Percentiles rank a stretch among this genome's conserved stretches.
These are phyloP conservation scores for Wallacemonas sp. DNA, from an alignment of 208 protist genomes.

Conservation along the genomic window DNA sequence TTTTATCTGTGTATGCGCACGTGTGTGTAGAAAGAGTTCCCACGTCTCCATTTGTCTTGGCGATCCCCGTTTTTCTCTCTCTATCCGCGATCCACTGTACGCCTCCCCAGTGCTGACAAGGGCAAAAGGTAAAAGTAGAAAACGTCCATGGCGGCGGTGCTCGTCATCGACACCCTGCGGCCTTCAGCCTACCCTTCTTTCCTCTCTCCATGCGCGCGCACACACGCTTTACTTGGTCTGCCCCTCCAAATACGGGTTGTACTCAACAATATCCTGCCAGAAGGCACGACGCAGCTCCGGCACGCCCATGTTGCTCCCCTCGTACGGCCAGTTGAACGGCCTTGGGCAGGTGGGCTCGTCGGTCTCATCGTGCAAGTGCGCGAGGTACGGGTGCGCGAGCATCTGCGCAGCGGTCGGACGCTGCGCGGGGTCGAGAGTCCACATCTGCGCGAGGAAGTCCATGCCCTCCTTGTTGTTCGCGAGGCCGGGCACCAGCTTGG, in stretches of 20 bases:
- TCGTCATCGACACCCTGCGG: too few species aligned
- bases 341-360: slow-evolving; percentile 74
- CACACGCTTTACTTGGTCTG: neutral
- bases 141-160: too few species aligned
- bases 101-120: too few species aligned
- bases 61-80: too few species aligned
- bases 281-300: slow-evolving; percentile 74
- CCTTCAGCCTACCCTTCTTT: neutral
- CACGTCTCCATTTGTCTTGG: too few species aligned
- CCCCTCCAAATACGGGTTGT: slow-evolving; percentile 57
- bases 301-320: slow-evolving; percentile 61
- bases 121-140: too few species aligned
- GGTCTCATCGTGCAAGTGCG: slow-evolving; percentile 76
- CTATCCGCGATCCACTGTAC: too few species aligned
- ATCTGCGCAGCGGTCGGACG: slow-evolving; percentile 76
- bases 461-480: slow-evolving; percentile 57
- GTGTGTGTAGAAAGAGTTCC: too few species aligned
- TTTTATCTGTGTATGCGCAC: too few species aligned
- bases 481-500: slow-evolving; percentile 67
- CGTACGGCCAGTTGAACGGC: slow-evolving; percentile 77
- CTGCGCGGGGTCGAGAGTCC: slow-evolving; percentile 72
- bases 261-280: slow-evolving; percentile 86
- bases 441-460: slow-evolving; percentile 82
- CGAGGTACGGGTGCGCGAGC: slow-evolving; percentile 80
- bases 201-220: neutral